Evolutionary conservation across 768 basidiomycete species (phyloP), one percentile per base, ranked within the genome.

Genomic region (Grammothele lineata): DNA sequence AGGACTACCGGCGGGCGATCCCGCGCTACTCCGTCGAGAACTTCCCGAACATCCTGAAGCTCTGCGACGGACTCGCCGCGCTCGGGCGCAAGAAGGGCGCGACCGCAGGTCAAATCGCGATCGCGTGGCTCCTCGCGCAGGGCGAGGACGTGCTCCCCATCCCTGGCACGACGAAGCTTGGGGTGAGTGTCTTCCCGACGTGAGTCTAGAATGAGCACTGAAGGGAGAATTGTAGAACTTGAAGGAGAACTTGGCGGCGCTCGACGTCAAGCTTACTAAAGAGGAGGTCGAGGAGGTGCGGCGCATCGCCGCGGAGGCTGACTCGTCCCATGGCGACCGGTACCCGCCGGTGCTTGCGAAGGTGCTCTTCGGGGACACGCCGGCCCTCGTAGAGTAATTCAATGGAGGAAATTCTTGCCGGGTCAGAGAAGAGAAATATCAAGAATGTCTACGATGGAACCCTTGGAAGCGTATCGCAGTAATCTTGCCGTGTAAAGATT

Each of bases 1-100:
- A 45, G 27, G 69, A 70, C 54, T 56, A 57, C 43, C 43, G 68
- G 15, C 51, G 53, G 0, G 12, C 9, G 4, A 21, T 63, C 4
- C 62, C 64, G 9, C 45, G 56, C 4, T 64, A 49, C 54, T 64
- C 60, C 8, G 47, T 54, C 21, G 71, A 72, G 48, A 76, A 74
- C 57, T 76, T 77, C 57, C 69, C 70, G 0, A 72, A 67, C 44
- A 69, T 75, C 43, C 59, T 74, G 26, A 66, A 64, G 24, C 66
- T 59, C 30, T 53, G 54, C 7, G 67, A 71, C 5, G 58, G 60
- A 25, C 46, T 74, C 5, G 50, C 61, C 35, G 41, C 37, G 15
- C 50, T 73, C 24, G 73, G 70, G 6, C 55, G 53, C 39, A 60
- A 59, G 47, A 59, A 72, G 53, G 38, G 46, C 40, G 61, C 60